Evolutionary conservation across 202 grass and related monocot species (phyloP), one percentile per base, ranked within the genome.

Genomic region (Brachypodium distachyon): DNA sequence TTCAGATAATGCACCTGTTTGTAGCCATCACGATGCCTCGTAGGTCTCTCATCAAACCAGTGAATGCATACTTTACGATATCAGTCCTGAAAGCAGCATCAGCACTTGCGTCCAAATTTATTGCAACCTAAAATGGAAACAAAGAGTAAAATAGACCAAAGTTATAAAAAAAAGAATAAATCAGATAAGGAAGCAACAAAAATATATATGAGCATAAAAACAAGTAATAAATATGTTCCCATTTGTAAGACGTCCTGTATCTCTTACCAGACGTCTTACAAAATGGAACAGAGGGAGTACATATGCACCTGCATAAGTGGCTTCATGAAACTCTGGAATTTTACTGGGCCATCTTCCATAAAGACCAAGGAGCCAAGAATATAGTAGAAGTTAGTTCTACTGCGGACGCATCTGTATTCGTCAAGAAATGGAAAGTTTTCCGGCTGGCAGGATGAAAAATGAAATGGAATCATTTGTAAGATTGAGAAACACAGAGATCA

Each of bases 351-450:
- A 12, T 96, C 96, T 63, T 99, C 96, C 96, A 96, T 96, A 83
- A 99, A 99, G 65, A 99, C 93, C 73, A 99, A 87, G 76, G 82
- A 92, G 68, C 96, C 83, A 53, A 99, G 92, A 29, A 89, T 99
- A 78, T 87, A 99, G 58, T 93, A 99, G 84, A 99, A 99, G n/a
- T 92, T 99, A 27, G 92, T 99, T 93, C 96, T 89, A 83, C 96
- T 96, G 68, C 83, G 83, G 46, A 86, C 92, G 63, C 89, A 96
- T 83, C 81, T 91, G 72, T 99, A 87, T 76, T 99, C 96, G 62
- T 92, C 83, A 39, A 96, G 83, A 87, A 99, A 99, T 16, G 87
- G 90, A 31, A 96, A 99, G 53, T 87, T 90, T 53, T 99, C 96
- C 63, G 68, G 79, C 96, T 99, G 87, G 32, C 77, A 84, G 22